phyloP scores from a whole-genome alignment of 176 grass and related monocot species.

The Raddia distichophylla region DNA sequence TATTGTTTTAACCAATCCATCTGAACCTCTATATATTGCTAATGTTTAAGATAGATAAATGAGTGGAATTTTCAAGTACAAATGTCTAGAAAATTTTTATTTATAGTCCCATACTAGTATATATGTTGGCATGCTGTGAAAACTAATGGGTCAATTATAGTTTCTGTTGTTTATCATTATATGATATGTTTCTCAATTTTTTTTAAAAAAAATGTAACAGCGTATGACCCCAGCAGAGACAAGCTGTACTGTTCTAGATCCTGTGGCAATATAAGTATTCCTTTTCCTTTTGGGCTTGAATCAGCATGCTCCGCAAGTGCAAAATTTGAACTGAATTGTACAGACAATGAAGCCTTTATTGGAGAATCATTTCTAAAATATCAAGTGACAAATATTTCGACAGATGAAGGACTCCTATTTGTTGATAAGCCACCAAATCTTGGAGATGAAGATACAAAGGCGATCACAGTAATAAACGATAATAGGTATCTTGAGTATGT shows the following conservation, averaged over 20 bases:
- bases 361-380: not conserved
- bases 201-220: not conserved
- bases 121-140: too few species aligned
- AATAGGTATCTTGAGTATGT: too few species aligned
- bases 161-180: too few species aligned
- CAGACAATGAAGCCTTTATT: not conserved
- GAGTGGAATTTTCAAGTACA: too few species aligned
- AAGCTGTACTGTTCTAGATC: not conserved
- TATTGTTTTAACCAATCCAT: too few species aligned
- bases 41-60: too few species aligned
- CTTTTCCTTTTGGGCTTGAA: slow-evolving; percentile 34
- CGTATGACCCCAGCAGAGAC: not conserved
- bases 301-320: not conserved
- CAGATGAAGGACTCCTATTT: not conserved
- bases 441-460: not conserved
- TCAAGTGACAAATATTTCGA: slow-evolving; percentile 1
- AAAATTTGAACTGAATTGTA: slow-evolving; percentile 21
- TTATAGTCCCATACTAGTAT: too few species aligned
- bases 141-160: too few species aligned
- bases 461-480: too few species aligned
- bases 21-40: too few species aligned
- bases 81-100: too few species aligned
- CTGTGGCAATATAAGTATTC: slow-evolving; percentile 34
- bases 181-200: not conserved
- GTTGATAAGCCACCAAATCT: not conserved